Percentiles rank a stretch among this genome's conserved stretches.
Conservation (phyloP, 148 eudicot genomes). For the Polygonum maritimum region DNA sequence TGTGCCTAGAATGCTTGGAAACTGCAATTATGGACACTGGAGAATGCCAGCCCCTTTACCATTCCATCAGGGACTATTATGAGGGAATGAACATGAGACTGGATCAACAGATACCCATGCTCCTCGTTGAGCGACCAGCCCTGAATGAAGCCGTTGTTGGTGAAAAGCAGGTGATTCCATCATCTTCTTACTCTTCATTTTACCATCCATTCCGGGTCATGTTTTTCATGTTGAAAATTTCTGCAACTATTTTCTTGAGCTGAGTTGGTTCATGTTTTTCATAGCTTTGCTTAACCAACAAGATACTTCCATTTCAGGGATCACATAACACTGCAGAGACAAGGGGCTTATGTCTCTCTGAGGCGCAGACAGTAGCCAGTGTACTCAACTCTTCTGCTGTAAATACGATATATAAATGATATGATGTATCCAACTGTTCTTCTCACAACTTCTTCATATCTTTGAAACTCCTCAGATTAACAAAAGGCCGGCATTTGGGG, state of each 20-base stretch:
- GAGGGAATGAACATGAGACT: conserved; percentile 98
- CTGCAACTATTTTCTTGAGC: neutral
- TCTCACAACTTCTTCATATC: neutral
- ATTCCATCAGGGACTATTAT: conserved; percentile 79
- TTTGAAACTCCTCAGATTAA: conserved; percentile 40
- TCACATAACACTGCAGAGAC: conserved; percentile 91
- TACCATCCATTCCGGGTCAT: neutral
- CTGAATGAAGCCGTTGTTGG: conserved; percentile 97
- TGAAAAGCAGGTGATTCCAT: conserved; percentile 66
- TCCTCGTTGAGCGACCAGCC: conserved; percentile 95
- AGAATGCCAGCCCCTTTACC: conserved; percentile 95
- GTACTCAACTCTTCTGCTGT: conserved; percentile 25
- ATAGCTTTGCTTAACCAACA: neutral
- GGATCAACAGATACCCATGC: conserved; percentile 93
- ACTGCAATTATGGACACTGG: conserved; percentile 95
- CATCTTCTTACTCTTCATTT: neutral
- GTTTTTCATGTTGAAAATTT: neutral
- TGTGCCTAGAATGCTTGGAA: conserved; percentile 96
- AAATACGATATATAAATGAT: neutral
- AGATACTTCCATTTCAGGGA: conserved; percentile 38
- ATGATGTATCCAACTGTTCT: neutral
- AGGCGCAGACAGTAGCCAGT: conserved; percentile 89
- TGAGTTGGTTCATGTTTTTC: neutral
- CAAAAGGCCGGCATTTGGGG: conserved; percentile 70
- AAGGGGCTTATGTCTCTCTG: conserved; percentile 93